phyloP scores from a whole-genome alignment of 345 rosid genomes.

The Turritis glabra region DNA sequence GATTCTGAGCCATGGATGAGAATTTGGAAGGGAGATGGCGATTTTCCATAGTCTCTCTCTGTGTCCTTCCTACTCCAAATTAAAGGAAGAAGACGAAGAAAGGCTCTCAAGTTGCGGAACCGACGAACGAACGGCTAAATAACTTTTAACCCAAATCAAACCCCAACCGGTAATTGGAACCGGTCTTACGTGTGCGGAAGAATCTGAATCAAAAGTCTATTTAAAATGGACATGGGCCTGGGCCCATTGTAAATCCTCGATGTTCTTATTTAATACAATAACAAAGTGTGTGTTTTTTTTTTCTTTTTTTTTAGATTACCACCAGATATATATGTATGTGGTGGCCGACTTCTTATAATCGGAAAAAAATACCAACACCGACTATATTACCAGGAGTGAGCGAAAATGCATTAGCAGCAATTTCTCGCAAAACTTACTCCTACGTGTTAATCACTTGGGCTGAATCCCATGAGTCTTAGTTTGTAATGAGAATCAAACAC shows the following conservation, averaged over 20 bases:
- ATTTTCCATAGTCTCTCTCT: slow-evolving; percentile 18
- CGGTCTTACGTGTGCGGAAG: neutral
- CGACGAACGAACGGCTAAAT: neutral
- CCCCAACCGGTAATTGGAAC: neutral
- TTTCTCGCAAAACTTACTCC: no score
- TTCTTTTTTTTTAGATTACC: no score
- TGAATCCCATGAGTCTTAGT: no score
- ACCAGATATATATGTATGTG: no score
- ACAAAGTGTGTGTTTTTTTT: no score
- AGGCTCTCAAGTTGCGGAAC: neutral
- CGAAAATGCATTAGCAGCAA: no score
- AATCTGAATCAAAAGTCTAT: neutral
- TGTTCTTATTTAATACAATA: neutral
- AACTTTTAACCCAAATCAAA: neutral
- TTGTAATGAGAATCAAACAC: no score
- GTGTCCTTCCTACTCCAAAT: neutral
- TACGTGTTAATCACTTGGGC: no score
- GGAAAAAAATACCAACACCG: no score
- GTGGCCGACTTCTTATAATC: no score
- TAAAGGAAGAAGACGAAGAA: neutral
- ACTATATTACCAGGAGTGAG: no score
- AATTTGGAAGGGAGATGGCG: slow-evolving; percentile 5
- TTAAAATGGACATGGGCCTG: neutral
- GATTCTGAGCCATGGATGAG: slow-evolving; percentile 54
- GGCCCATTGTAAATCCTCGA: neutral